These are phyloP conservation scores for Trametes cubensis DNA, from an alignment of 768 basidiomycete species.

Conservation along the genomic window DNA sequence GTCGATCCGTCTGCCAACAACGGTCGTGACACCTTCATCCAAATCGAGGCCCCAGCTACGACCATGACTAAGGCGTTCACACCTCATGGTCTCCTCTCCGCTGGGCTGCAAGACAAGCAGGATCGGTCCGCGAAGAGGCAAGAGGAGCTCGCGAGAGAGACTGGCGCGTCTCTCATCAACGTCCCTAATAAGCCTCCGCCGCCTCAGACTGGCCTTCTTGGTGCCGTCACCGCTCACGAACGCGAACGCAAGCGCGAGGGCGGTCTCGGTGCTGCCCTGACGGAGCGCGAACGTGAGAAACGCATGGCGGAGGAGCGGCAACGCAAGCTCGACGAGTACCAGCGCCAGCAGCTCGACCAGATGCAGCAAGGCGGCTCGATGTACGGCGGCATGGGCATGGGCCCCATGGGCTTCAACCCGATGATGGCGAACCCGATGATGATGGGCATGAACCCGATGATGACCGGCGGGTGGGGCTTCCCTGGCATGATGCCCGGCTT, in stretches of 20 bases:
- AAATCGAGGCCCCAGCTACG: conserved; percentile 69
- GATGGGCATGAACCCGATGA: conserved; percentile 58
- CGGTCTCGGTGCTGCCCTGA: conserved; percentile 91
- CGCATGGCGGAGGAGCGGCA: conserved; percentile 91
- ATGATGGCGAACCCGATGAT: conserved; percentile 78
- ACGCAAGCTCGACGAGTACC: conserved; percentile 88
- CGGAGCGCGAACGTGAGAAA: conserved; percentile 93
- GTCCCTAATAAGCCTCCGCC: conserved; percentile 95
- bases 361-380: conserved; percentile 79
- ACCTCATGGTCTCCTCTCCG: conserved; percentile 91
- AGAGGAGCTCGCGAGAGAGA: conserved; percentile 91
- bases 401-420: conserved; percentile 55
- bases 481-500: conserved; percentile 56
- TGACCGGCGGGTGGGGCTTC: conserved; percentile 58
- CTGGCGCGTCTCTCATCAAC: conserved; percentile 89
- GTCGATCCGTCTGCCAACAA: conserved; percentile 2
- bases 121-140: conserved; percentile 95
- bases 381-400: conserved; percentile 56
- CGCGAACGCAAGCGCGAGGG: conserved; percentile 93
- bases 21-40: conserved; percentile 65
- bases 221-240: conserved; percentile 95
- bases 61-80: conserved; percentile 93
- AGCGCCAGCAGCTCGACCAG: conserved; percentile 87
- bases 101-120: conserved; percentile 93
- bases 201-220: conserved; percentile 92